A percentile compares a stretch with the other conserved stretches of the same genome.
Conservation (phyloP, 169 alveolate species). For the Plasmodium vinckei region DNA sequence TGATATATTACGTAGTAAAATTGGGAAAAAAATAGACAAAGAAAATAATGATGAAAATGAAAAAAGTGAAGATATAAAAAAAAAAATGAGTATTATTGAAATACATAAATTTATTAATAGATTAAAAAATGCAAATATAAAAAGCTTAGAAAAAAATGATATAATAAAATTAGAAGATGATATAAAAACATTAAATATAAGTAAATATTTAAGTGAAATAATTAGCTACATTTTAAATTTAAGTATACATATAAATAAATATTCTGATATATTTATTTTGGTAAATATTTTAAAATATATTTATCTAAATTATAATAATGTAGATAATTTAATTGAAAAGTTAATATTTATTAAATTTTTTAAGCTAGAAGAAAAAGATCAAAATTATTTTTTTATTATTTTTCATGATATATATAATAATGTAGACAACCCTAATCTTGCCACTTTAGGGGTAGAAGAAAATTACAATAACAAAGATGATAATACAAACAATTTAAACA, state of each 20-base stretch:
- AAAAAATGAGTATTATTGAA: constrained; percentile 46
- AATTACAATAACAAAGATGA: neutral
- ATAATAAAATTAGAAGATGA: constrained; percentile 34
- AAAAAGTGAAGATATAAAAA: neutral
- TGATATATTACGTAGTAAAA: constrained; percentile 14
- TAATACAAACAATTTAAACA: neutral
- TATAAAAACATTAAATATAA: constrained; percentile 42
- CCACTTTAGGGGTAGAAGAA: neutral
- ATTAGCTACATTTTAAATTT: constrained; percentile 33
- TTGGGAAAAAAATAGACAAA: neutral
- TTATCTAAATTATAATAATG: constrained; percentile 14
- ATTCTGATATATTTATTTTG: constrained; percentile 44
- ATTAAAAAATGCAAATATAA: constrained; percentile 47
- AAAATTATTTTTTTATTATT: constrained; percentile 42
- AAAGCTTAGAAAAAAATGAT: constrained; percentile 22
- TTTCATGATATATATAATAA: constrained; percentile 52
- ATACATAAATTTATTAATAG: constrained; percentile 70
- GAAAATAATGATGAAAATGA: neutral
- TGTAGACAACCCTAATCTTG: neutral
- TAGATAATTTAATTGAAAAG: constrained; percentile 30
- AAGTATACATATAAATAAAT: constrained; percentile 27
- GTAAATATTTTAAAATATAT: constrained; percentile 38
- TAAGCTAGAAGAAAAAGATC: constrained; percentile 51
- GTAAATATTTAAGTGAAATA: constrained; percentile 59
- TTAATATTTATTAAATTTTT: constrained; percentile 32